Base-by-base conservation (phyloP, 2,329 filamentous ascomycete species). In the Dactylellina drechsleri region DNA sequence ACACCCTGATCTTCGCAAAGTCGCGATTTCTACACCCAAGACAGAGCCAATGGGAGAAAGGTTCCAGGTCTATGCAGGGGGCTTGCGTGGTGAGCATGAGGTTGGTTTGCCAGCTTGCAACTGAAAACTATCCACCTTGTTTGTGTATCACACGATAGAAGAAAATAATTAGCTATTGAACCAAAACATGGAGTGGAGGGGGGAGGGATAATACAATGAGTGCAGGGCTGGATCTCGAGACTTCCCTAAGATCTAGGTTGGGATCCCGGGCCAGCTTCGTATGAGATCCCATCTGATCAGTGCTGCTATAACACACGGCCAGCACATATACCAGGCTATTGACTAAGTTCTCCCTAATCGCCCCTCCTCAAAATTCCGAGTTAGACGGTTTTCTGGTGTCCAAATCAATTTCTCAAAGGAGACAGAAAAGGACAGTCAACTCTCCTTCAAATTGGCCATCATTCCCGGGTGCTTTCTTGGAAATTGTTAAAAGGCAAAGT, bases 341-440 rank as follows among this genome's bases (percentile, higher is more conserved):
- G 61, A 56, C 61, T 43, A 57, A 70, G 43, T 57, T 47, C 56
- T 57, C 49, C 66, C 50, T 62, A 41, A 43, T 61, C 60, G 40
- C 60, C 49, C 68, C 56, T 50, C 58, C 57, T 28, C 56, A 57
- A 67, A 57, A 57, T 64, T 74, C 70, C 70, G 70, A 74, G 70
- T 74, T 74, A 43, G 64, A 74, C 70, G 70, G 64, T 74, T 74
- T 67, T 67, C 70, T 57, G 64, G 70, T 74, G 36, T 54, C 57
- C 61, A 66, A 66, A 57, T 62, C 49, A 47, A 67, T 20, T 31
- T 64, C 23, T 18, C 58, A 16, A 50, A 45, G n/a, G 47, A 52
- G n/a, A 23, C 12, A 72, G 18, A 45, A 59, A 54, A 60, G 59
- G 64, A 67, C 65, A 71, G 16, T 64, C 47, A 65, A 71, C 52